Percentiles rank a stretch among this genome's conserved stretches.
phyloP scores from a whole-genome alignment of 805 yeast species.

The Candida palmyrensis region DNA sequence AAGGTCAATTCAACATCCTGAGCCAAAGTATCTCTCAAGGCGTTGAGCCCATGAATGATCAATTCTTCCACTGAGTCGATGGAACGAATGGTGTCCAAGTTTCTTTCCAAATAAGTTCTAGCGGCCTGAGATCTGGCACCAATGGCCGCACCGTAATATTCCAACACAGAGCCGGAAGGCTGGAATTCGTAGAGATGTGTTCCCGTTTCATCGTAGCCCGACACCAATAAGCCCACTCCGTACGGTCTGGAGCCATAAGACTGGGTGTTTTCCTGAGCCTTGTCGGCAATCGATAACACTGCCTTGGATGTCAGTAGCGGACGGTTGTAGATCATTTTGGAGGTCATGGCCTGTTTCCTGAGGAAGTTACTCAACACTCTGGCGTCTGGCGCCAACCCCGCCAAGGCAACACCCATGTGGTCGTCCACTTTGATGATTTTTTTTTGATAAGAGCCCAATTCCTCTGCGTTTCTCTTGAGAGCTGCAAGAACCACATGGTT shows the following conservation, averaged over 20 bases:
- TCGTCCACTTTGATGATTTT: slow-evolving; percentile 88
- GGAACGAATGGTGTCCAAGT: slow-evolving; percentile 60
- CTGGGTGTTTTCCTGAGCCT: slow-evolving; percentile 96
- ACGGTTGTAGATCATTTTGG: slow-evolving; percentile 79
- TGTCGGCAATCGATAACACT: slow-evolving; percentile 83
- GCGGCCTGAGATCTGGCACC: slow-evolving; percentile 99
- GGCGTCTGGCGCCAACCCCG: slow-evolving; percentile 98
- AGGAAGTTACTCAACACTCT: slow-evolving; percentile 85
- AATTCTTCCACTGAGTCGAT: slow-evolving; percentile 63
- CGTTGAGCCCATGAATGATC: slow-evolving; percentile 80
- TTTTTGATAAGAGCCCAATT: slow-evolving; percentile 93
- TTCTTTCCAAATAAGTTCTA: slow-evolving; percentile 89
- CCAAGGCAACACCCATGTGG: slow-evolving; percentile 91
- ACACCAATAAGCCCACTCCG: slow-evolving; percentile 90
- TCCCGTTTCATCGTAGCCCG: slow-evolving; percentile 91
- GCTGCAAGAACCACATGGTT: slow-evolving; percentile 90
- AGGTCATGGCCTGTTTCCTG: slow-evolving; percentile 87
- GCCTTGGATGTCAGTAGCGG: slow-evolving; percentile 81
- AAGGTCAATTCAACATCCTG: slow-evolving; percentile 88
- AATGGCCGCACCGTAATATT: slow-evolving; percentile 89
- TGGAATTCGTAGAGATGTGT: slow-evolving; percentile 93
- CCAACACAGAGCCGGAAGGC: slow-evolving; percentile 91
- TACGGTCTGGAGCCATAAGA: slow-evolving; percentile 95
- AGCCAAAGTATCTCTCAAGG: slow-evolving; percentile 88
- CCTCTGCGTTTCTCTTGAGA: slow-evolving; percentile 93